These are phyloP conservation scores for Ziziphus jujuba DNA, from an alignment of 306 rosid genomes.

Conservation along the genomic window DNA sequence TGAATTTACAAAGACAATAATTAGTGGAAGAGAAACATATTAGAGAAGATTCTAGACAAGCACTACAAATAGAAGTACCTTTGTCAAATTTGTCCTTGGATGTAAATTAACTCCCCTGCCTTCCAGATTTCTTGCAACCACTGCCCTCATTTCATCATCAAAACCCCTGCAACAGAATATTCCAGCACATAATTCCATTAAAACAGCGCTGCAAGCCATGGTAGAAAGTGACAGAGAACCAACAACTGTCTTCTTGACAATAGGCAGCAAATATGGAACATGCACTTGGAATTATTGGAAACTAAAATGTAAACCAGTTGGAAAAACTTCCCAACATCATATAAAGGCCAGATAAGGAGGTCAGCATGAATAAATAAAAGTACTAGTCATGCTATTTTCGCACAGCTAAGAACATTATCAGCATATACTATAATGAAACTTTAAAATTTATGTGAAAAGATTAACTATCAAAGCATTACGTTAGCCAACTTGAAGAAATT, in stretches of 20 bases:
- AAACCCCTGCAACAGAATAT: constrained; percentile 67
- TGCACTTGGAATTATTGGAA: not conserved
- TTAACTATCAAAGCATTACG: not conserved
- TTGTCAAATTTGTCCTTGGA: constrained; percentile 64
- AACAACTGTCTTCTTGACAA: constrained; percentile 2
- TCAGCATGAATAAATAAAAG: not conserved
- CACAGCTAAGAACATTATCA: not conserved
- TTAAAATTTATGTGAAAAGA: too few species aligned
- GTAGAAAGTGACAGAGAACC: not conserved
- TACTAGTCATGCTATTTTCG: not conserved
- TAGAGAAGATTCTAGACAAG: not conserved
- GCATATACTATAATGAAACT: not conserved
- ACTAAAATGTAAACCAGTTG: constrained; percentile 6
- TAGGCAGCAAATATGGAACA: not conserved
- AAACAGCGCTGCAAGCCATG: not conserved
- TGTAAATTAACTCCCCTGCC: constrained; percentile 88
- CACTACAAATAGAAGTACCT: constrained; percentile 48
- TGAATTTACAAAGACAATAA: constrained; percentile 27
- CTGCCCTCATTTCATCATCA: constrained; percentile 98
- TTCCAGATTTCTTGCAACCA: constrained; percentile 91
- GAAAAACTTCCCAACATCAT: constrained; percentile 3
- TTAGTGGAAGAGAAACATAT: constrained; percentile 13
- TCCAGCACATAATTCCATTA: not conserved
- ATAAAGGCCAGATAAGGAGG: not conserved
- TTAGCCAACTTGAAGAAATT: not conserved